Percentiles rank a stretch among this genome's conserved stretches.
Conservation (phyloP, 2,329 filamentous ascomycete genomes). For the Penicillium sp. region DNA sequence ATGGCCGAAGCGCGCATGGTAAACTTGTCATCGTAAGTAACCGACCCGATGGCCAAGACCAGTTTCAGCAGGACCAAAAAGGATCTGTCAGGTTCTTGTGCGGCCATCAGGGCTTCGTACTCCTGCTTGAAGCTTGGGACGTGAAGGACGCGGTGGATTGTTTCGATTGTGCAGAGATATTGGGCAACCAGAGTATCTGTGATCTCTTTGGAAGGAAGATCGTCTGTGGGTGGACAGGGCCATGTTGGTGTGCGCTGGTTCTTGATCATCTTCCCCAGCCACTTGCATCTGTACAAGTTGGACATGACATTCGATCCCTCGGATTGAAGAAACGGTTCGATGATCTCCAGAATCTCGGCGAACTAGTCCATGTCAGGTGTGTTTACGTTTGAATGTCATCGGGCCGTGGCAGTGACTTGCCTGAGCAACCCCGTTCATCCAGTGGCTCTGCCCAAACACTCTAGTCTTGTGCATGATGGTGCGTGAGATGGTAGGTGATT, state of each 20-base stretch:
- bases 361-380: constrained; percentile 19
- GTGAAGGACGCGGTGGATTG: constrained; percentile 61
- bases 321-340: constrained; percentile 49
- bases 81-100: constrained; percentile 34
- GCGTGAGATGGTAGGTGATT: constrained; percentile 41
- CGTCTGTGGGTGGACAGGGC: constrained; percentile 47
- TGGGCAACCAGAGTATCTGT: constrained; percentile 56
- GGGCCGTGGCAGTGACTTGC: neutral
- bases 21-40: constrained; percentile 55
- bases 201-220: constrained; percentile 50
- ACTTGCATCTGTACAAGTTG: constrained; percentile 57
- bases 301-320: constrained; percentile 41
- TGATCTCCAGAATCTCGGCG: constrained; percentile 43
- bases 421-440: constrained; percentile 53
- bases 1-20: constrained; percentile 55
- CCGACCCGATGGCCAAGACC: constrained; percentile 61
- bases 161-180: constrained; percentile 62
- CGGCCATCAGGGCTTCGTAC: constrained; percentile 59
- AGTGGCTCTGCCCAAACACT: constrained; percentile 61
- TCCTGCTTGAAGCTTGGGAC: constrained; percentile 59
- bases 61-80: constrained; percentile 64
- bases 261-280: constrained; percentile 59
- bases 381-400: too few relatives aligned
- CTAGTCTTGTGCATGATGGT: constrained; percentile 59
- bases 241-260: constrained; percentile 52